These are phyloP conservation scores for Pulveroboletus sp. DNA, from an alignment of 768 basidiomycete species.

Conservation along the genomic window DNA sequence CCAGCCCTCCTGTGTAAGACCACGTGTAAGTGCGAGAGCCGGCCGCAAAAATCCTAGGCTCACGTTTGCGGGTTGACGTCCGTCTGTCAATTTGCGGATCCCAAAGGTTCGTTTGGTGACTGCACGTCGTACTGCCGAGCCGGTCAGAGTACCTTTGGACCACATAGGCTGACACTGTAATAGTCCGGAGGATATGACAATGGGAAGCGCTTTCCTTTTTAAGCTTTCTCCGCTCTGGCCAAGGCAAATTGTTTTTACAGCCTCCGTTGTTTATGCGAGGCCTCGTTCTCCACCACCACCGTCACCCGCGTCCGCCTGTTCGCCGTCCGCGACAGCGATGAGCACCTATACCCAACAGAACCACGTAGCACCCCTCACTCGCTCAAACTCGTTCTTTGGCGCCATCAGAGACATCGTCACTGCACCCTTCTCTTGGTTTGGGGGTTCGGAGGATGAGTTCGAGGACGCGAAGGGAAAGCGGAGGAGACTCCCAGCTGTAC, in stretches of 20 bases:
- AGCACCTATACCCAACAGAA: slow-evolving; percentile 28
- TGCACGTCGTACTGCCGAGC: slow-evolving; percentile 3
- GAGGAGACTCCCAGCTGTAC: slow-evolving; percentile 38
- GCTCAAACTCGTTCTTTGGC: slow-evolving; percentile 58
- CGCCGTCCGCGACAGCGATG: slow-evolving; percentile 23
- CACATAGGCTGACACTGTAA: too few species aligned
- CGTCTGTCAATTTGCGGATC: slow-evolving; percentile 9
- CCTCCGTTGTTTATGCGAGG: slow-evolving; percentile 7
- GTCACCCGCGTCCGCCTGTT: slow-evolving; percentile 16
- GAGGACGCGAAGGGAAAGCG: slow-evolving; percentile 54
- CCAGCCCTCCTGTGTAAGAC: slow-evolving; percentile 45
- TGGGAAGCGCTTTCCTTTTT: slow-evolving; percentile 16
- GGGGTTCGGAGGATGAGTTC: slow-evolving; percentile 46
- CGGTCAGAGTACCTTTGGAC: slow-evolving; percentile 8
- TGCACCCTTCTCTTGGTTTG: slow-evolving; percentile 55
- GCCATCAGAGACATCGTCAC: slow-evolving; percentile 64
- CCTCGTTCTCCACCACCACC: slow-evolving; percentile 24
- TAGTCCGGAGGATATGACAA: neutral
- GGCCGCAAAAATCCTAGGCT: slow-evolving; percentile 13
- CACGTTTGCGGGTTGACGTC: slow-evolving; percentile 14
- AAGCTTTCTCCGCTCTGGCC: neutral
- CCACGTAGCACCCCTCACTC: slow-evolving; percentile 38
- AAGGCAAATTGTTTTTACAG: slow-evolving; percentile 23
- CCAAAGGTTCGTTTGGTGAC: neutral
- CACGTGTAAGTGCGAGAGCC: slow-evolving; percentile 5